These are phyloP conservation scores for Striga asiatica DNA, from an alignment of 257 asterid species.

Conservation along the genomic window DNA sequence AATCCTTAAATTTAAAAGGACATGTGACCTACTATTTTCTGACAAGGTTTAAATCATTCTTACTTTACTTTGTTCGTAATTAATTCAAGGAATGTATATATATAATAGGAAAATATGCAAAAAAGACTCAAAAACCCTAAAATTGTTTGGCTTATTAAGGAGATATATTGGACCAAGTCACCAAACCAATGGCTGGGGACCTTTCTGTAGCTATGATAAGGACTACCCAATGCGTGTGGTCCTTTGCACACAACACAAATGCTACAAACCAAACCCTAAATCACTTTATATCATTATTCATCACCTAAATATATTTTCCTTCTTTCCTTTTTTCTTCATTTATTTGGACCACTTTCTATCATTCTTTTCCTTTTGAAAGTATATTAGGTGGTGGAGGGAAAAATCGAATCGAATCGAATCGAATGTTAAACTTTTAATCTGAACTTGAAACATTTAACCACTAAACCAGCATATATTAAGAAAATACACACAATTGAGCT, in stretches of 20 bases:
- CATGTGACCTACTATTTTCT: too few relatives aligned
- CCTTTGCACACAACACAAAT: constrained; percentile 17
- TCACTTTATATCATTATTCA: constrained; percentile 11
- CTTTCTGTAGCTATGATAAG: constrained; percentile 8
- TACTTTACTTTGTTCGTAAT: too few relatives aligned
- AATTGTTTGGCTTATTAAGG: background rate
- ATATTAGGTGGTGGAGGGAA: too few relatives aligned
- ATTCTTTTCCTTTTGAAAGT: background rate
- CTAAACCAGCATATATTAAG: too few relatives aligned
- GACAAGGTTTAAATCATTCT: too few relatives aligned
- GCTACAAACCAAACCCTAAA: constrained; percentile 34
- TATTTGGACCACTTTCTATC: constrained; percentile 48
- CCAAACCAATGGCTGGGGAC: constrained; percentile 19
- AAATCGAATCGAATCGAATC: background rate
- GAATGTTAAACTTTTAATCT: background rate
- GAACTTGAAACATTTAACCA: too few relatives aligned
- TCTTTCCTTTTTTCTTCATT: constrained; percentile 18
- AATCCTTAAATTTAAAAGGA: too few relatives aligned
- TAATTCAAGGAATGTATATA: too few relatives aligned
- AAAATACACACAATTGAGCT: too few relatives aligned
- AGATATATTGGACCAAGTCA: too few relatives aligned
- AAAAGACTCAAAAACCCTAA: constrained; percentile 1
- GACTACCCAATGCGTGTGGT: constrained; percentile 17
- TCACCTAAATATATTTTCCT: constrained; percentile 24
- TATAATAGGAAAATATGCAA: too few relatives aligned